phyloP scores from a whole-genome alignment of 2,329 filamentous ascomycete genomes.

The Pseudocercospora musae region DNA sequence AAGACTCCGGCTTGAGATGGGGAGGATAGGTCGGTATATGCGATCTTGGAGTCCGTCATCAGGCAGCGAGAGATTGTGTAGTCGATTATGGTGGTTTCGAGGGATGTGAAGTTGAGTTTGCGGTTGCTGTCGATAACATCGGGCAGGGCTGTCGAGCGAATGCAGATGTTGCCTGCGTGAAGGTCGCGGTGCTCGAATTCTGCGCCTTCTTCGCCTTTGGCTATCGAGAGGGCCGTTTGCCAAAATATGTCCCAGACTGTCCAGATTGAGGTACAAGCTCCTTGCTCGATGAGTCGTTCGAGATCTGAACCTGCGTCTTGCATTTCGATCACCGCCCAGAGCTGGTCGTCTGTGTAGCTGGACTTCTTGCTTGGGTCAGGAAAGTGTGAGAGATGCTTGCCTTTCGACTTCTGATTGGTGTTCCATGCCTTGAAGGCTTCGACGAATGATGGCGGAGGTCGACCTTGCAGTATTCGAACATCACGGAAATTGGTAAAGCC shows the following conservation, averaged over 20 bases:
- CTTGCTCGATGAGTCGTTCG: slow-evolving; percentile 38
- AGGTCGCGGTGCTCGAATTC: slow-evolving; percentile 65
- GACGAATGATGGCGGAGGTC: slow-evolving; percentile 51
- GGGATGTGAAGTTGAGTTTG: slow-evolving; percentile 51
- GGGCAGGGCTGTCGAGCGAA: slow-evolving; percentile 31
- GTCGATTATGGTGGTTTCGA: slow-evolving; percentile 65
- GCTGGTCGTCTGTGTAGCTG: slow-evolving; percentile 53
- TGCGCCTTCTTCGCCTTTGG: slow-evolving; percentile 58
- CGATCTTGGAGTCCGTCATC: slow-evolving; percentile 39
- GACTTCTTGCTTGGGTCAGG: slow-evolving; percentile 55
- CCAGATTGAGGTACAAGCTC: slow-evolving; percentile 40
- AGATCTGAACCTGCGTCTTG: slow-evolving; percentile 61
- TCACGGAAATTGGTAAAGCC: slow-evolving; percentile 63
- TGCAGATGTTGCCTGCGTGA: slow-evolving; percentile 65
- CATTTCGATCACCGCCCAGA: slow-evolving; percentile 66
- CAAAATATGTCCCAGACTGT: slow-evolving; percentile 63
- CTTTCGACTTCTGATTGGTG: slow-evolving; percentile 39
- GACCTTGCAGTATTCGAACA: slow-evolving; percentile 56
- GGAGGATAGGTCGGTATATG: slow-evolving; percentile 47
- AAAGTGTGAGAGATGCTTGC: slow-evolving; percentile 47
- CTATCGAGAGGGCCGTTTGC: slow-evolving; percentile 60
- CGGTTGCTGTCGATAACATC: slow-evolving; percentile 27
- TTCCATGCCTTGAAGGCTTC: slow-evolving; percentile 48
- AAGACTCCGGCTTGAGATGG: slow-evolving; percentile 45
- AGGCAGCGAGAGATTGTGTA: slow-evolving; percentile 64